Conservation (phyloP, 495 filamentous ascomycete genomes). For the Penicillium antarcticum region DNA sequence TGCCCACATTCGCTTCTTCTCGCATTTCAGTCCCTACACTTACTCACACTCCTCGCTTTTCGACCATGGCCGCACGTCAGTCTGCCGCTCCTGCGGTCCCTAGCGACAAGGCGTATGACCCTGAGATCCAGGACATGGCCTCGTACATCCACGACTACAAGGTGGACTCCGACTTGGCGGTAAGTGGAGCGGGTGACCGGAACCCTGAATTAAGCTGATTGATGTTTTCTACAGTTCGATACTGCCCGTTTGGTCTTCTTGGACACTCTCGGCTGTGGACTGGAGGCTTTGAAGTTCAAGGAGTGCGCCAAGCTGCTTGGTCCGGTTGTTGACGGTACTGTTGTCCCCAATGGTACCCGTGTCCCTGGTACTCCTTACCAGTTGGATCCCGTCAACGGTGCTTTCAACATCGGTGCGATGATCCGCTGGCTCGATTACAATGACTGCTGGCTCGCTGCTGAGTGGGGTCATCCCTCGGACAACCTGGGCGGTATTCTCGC, state of each 20-base stretch:
- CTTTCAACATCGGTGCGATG: conserved; percentile 98
- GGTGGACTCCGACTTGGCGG: conserved; percentile 87
- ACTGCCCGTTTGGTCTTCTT: conserved; percentile 87
- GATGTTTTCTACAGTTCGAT: conserved; percentile 64
- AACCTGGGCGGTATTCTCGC: conserved; percentile 95
- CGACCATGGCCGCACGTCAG: conserved; percentile 47
- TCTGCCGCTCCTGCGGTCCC: conserved; percentile 34
- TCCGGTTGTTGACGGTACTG: conserved; percentile 86
- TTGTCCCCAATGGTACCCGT: conserved; percentile 88
- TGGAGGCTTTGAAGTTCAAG: conserved; percentile 93
- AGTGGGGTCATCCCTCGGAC: conserved; percentile 98
- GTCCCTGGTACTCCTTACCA: conserved; percentile 92
- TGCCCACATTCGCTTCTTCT: conserved; percentile 25
- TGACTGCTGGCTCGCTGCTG: conserved; percentile 98
- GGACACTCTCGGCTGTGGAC: conserved; percentile 93
- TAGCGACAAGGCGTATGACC: conserved; percentile 66
- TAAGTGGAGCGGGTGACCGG: conserved; percentile 42
- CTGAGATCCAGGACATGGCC: conserved; percentile 92
- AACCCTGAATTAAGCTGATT: not conserved
- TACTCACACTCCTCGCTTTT: conserved; percentile 35
- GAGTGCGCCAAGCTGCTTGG: conserved; percentile 93
- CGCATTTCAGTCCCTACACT: conserved; percentile 12
- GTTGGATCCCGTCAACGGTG: conserved; percentile 90
- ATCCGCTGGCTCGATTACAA: conserved; percentile 99
- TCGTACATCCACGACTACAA: conserved; percentile 89